These are phyloP conservation scores for Berberis vulgaris DNA, from an alignment of 164 flowering plant species.

Conservation along the genomic window DNA sequence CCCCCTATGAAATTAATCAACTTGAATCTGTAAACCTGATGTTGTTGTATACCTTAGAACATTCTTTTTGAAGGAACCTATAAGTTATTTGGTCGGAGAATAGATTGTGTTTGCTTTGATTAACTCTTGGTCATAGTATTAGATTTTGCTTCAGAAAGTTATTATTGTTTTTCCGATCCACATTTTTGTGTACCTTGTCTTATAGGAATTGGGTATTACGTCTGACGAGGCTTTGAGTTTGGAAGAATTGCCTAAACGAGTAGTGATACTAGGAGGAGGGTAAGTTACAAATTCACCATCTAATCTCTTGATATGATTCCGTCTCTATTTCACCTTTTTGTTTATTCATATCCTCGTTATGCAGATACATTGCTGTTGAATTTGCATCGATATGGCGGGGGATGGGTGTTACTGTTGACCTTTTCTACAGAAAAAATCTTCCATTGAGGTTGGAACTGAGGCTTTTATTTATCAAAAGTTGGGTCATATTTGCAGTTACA, in stretches of 20 bases:
- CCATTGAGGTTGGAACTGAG: constrained; percentile 61
- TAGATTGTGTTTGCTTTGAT: too few species aligned
- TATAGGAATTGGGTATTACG: constrained; percentile 82
- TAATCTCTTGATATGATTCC: neutral
- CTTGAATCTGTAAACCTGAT: too few species aligned
- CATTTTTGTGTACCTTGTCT: neutral
- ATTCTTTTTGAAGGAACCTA: too few species aligned
- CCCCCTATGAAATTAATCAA: too few species aligned
- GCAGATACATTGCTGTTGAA: constrained; percentile 94
- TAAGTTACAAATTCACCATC: constrained; percentile 14
- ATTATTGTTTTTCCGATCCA: neutral
- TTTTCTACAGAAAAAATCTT: constrained; percentile 81
- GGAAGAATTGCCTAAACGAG: constrained; percentile 88
- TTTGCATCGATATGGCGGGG: constrained; percentile 99
- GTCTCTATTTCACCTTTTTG: neutral
- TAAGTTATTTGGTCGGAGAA: too few species aligned
- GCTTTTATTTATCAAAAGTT: constrained; percentile 4
- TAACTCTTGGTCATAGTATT: too few species aligned
- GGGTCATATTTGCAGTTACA: neutral
- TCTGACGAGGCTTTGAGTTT: constrained; percentile 98
- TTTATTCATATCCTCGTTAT: constrained; percentile 1
- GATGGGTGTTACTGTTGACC: constrained; percentile 77
- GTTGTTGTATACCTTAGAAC: too few species aligned
- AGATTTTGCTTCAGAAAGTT: neutral
- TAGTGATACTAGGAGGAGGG: constrained; percentile 92